Conservation (phyloP, 352 stramenopile genomes). For the Phytophthora pinifolia region DNA sequence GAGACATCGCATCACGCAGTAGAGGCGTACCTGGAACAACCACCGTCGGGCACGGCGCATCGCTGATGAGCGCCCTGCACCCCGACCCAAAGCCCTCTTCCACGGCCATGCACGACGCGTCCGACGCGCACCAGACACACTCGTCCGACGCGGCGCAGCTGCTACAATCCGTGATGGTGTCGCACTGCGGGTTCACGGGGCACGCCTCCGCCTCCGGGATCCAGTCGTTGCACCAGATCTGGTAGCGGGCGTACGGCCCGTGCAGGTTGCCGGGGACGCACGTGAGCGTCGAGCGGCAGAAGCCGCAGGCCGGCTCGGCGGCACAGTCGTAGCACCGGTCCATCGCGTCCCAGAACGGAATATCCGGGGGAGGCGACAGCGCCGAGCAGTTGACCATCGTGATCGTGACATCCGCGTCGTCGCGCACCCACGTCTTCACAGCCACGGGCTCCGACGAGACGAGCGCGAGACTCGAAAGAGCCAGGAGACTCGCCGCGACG, state of each 20-base stretch:
- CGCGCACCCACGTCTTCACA: conserved; percentile 30
- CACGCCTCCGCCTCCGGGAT: conserved; percentile 61
- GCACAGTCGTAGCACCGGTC: conserved; percentile 74
- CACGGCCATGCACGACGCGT: conserved; percentile 79
- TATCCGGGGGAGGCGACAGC: conserved; percentile 46
- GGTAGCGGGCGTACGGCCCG: conserved; percentile 40
- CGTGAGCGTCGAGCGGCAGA: conserved; percentile 90
- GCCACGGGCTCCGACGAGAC: conserved; percentile 21
- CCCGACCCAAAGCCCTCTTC: conserved; percentile 81
- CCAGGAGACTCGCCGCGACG: conserved; percentile 16
- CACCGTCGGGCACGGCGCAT: conserved; percentile 78
- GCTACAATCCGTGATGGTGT: conserved; percentile 52
- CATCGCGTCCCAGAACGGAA: conserved; percentile 67
- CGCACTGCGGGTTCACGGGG: conserved; percentile 64
- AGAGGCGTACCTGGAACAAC: conserved; percentile 63
- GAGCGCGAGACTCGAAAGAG: conserved; percentile 20
- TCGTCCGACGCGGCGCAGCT: conserved; percentile 56
- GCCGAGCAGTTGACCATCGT: conserved; percentile 49
- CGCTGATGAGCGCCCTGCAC: conserved; percentile 84
- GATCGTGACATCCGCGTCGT: conserved; percentile 15
- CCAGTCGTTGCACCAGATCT: conserved; percentile 62
- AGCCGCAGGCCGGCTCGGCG: conserved; percentile 72
- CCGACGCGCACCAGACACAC: conserved; percentile 91
- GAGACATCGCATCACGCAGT: conserved; percentile 5
- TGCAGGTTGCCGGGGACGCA: conserved; percentile 73